Evolutionary conservation across 73 alveolate genomes (phyloP), one percentile per base, ranked within the genome.

Genomic region (Stentor roeselii): DNA sequence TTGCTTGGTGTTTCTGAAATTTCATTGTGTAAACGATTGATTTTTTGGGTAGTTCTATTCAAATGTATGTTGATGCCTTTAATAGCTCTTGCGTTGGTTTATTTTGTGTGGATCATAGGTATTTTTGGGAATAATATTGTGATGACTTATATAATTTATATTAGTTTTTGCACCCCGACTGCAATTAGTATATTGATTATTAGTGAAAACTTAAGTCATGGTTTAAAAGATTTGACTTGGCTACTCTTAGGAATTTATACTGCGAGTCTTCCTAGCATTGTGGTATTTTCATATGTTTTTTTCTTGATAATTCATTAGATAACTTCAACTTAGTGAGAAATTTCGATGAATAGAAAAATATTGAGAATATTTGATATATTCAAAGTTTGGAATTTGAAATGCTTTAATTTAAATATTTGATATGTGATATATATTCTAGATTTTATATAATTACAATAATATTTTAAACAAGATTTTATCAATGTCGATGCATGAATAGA

Each of bases 141-240:
- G 37, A 67, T 67, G 80, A 40, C 80, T 14, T 67, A 67, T 67
- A 30, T n/a, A 36, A 34, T 67, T 67, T 67, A 30, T 2, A 67
- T 67, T 2, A 40, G 42, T 67, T 32, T 21, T 21, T 21, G 41
- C 11, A 67, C 50, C 1, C 80, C 80, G 42, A 32, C 37, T 27
- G 80, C 80, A 21, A 27, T 0, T 2, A 67, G 27, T 67, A 32
- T 67, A 0, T 21, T 67, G 1, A 67, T 67, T 0, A 21, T 21
- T 21, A 21, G 50, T 21, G 42, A 67, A 40, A 21, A 27, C 14
- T n/a, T 30, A 30, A 34, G 2, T 67, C 34, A 21, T 1, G 80
- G 80, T 0, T 15, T 34, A 34, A 67, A 67, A 34, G 80, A 67
- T 30, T n/a, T 21, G 41, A 34, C 80, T 67, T 21, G n/a, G 80